These are phyloP conservation scores for Apiospora hydei DNA, from an alignment of 2,329 filamentous ascomycete species.

Conservation along the genomic window DNA sequence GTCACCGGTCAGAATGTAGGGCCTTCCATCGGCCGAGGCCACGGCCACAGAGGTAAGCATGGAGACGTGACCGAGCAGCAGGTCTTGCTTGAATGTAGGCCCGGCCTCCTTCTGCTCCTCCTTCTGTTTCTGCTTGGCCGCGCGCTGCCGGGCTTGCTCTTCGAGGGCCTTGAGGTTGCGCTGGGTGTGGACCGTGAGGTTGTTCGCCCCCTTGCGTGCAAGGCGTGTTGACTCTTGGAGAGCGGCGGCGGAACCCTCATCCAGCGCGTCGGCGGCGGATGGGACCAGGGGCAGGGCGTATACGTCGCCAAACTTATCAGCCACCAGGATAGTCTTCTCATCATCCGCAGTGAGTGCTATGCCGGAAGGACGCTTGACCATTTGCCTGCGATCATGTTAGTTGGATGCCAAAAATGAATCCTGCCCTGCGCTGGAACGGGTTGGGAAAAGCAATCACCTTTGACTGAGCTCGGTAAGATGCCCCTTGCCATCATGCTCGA, in stretches of 20 bases:
- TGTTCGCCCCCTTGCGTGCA: constrained; percentile 59
- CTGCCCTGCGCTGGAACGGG: not conserved
- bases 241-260: constrained; percentile 17
- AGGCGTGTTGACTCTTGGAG: constrained; percentile 35
- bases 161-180: constrained; percentile 68
- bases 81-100: constrained; percentile 72
- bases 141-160: constrained; percentile 60
- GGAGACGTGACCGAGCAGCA: constrained; percentile 92
- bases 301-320: constrained; percentile 97
- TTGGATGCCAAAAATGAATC: constrained; percentile 3
- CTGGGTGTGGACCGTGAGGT: constrained; percentile 68
- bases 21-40: constrained; percentile 50
- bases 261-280: constrained; percentile 25
- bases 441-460: constrained; percentile 58
- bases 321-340: constrained; percentile 74
- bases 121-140: constrained; percentile 37
- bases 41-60: constrained; percentile 82
- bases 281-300: constrained; percentile 81
- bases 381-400: constrained; percentile 59
- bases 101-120: constrained; percentile 43
- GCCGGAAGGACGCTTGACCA: constrained; percentile 89
- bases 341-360: constrained; percentile 76
- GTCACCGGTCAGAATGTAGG: constrained; percentile 64
- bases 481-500: constrained; percentile 70
- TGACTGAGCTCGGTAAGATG: constrained; percentile 72